Conservation (phyloP, 257 asterid genomes). For the Anisodus acutangulus region DNA sequence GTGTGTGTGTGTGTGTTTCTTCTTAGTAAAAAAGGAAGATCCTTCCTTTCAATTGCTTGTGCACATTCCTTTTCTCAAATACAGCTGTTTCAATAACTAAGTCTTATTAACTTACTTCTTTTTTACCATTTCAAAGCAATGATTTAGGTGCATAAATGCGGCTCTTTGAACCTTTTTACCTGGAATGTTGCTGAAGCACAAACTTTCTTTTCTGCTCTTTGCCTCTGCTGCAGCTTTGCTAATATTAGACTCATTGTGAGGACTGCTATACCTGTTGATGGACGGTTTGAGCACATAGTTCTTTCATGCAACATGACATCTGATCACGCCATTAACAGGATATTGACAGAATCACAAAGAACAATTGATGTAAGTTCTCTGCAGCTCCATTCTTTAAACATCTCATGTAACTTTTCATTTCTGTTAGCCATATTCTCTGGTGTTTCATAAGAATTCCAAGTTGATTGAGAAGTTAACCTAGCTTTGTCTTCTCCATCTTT, state of each 20-base stretch:
- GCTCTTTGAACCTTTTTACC: not conserved
- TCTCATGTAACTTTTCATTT: not conserved
- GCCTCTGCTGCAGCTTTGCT: conserved; percentile 60
- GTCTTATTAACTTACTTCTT: not conserved
- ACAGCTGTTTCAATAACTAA: not conserved
- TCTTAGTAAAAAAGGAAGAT: not conserved
- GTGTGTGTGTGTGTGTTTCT: not conserved
- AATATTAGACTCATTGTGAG: conserved; percentile 68
- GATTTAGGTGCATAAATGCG: not conserved
- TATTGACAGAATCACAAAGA: conserved; percentile 73
- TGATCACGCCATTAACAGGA: conserved; percentile 79
- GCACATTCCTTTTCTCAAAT: not conserved
- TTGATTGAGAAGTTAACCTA: not conserved
- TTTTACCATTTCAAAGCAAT: not conserved
- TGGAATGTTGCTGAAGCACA: not conserved
- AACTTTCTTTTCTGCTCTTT: conserved; percentile 12
- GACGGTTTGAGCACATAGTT: conserved; percentile 95
- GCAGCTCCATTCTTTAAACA: conserved; percentile 19
- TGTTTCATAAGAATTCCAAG: not conserved
- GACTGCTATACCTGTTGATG: conserved; percentile 98
- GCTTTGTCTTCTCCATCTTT: not conserved
- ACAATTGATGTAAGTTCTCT: conserved; percentile 71
- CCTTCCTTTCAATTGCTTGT: not conserved
- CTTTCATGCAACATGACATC: conserved; percentile 84
- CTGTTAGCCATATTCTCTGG: not conserved